A percentile compares a stretch with the other conserved stretches of the same genome.
phyloP scores from a whole-genome alignment of 257 asterid species.

The Primulina tabacum region DNA sequence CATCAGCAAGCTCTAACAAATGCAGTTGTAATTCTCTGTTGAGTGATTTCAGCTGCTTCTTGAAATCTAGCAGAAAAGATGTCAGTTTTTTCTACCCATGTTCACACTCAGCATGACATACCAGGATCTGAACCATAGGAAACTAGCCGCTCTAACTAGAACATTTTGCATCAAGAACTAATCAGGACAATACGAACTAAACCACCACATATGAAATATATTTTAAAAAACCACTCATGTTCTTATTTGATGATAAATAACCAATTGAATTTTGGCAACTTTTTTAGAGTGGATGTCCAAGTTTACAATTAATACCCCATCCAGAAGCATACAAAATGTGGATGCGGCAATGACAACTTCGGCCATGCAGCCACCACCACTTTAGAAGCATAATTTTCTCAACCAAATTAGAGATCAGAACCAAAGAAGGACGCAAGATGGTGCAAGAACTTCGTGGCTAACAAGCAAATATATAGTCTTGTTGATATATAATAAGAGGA shows the following conservation, averaged over 20 bases:
- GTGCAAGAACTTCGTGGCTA: neutral
- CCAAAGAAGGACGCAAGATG: neutral
- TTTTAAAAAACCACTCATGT: neutral
- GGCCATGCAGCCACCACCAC: neutral
- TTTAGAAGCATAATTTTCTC: neutral
- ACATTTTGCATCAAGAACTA: neutral
- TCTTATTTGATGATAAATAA: neutral
- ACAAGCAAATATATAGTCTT: neutral
- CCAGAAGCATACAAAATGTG: neutral
- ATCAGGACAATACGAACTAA: neutral
- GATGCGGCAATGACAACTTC: neutral
- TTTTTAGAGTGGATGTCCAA: conserved; percentile 14
- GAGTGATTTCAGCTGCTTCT: conserved; percentile 84
- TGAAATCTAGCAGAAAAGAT: conserved; percentile 54
- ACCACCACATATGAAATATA: too few relatives aligned
- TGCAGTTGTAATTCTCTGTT: conserved; percentile 89
- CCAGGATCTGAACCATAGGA: neutral
- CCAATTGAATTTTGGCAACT: neutral
- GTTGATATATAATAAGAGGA: neutral
- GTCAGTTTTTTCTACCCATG: conserved; percentile 12
- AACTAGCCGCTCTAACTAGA: neutral
- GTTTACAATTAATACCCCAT: neutral
- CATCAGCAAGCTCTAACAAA: conserved; percentile 89
- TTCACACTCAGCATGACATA: neutral
- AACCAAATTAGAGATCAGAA: too few relatives aligned